These are phyloP conservation scores for Dactylella cylindrospora DNA, from an alignment of 2,329 filamentous ascomycete genomes.

Conservation along the genomic window DNA sequence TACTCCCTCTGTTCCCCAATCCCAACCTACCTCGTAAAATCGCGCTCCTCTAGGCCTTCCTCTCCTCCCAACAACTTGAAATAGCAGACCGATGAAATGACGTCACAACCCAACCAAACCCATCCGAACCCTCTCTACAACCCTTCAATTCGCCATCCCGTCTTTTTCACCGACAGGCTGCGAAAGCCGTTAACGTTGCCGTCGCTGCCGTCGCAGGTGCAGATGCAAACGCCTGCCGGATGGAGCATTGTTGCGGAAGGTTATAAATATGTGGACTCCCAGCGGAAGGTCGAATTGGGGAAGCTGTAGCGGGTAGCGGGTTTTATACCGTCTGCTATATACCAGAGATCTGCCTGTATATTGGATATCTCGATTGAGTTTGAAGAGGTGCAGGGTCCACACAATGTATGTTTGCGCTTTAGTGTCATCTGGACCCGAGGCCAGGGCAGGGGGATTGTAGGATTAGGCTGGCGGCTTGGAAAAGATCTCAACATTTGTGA, in stretches of 20 bases:
- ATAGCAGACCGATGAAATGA: conserved; percentile 8
- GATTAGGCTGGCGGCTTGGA: too few species aligned
- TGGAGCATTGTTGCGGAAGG: conserved; percentile 62
- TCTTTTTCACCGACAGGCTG: conserved; percentile 71
- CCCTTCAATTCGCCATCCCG: conserved; percentile 67
- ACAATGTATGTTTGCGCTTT: too few species aligned
- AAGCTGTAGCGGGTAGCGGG: conserved; percentile 24
- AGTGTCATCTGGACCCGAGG: too few species aligned
- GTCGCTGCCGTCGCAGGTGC: conserved; percentile 49
- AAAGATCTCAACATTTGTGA: too few species aligned
- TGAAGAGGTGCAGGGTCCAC: too few species aligned
- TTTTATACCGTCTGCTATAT: too few species aligned
- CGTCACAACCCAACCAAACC: conserved; percentile 9
- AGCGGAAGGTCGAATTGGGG: conserved; percentile 21
- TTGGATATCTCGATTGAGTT: too few species aligned
- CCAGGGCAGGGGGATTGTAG: too few species aligned
- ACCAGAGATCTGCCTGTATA: neutral
- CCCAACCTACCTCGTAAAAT: too few species aligned
- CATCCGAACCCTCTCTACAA: conserved; percentile 54
- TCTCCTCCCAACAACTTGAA: neutral
- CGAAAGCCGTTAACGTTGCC: conserved; percentile 57
- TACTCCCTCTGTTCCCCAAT: too few species aligned
- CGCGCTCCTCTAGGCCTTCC: too few species aligned
- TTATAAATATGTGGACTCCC: conserved; percentile 61
- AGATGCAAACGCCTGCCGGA: conserved; percentile 47